phyloP scores from a whole-genome alignment of 2,329 filamentous ascomycete species.

The Cadophora sp. region DNA sequence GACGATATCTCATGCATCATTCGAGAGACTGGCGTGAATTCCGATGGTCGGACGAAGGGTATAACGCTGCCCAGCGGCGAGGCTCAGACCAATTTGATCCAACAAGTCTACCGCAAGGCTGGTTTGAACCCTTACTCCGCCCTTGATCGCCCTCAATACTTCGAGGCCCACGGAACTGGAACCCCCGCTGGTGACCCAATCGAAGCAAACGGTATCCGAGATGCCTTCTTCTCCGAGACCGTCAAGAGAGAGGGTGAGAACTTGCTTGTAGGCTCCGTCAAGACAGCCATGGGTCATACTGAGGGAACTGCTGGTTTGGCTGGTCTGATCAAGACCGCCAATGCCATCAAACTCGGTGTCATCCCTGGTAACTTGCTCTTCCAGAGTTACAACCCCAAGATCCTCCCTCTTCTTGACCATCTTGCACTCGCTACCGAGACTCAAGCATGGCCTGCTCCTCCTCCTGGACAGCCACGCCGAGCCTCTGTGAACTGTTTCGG shows the following conservation, averaged over 20 bases:
- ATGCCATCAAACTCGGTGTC: slow-evolving; percentile 45
- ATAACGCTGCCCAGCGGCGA: slow-evolving; percentile 60
- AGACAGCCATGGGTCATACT: slow-evolving; percentile 42
- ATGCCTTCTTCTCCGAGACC: slow-evolving; percentile 25
- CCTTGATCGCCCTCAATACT: slow-evolving; percentile 27
- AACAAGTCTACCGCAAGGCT: slow-evolving; percentile 51
- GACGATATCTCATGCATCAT: slow-evolving; percentile 65
- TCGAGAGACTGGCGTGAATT: slow-evolving; percentile 53
- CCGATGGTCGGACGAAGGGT: slow-evolving; percentile 55
- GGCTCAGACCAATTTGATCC: slow-evolving; percentile 48
- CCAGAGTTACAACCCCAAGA: slow-evolving; percentile 31
- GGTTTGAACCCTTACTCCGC: slow-evolving; percentile 48
- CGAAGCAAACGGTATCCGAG: slow-evolving; percentile 25
- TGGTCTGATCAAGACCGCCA: slow-evolving; percentile 36
- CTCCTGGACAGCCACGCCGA: slow-evolving; percentile 29
- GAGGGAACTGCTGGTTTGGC: slow-evolving; percentile 39
- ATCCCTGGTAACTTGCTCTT: slow-evolving; percentile 43
- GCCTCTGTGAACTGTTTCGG: slow-evolving; percentile 42
- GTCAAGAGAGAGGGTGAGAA: slow-evolving; percentile 19
- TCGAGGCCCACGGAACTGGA: slow-evolving; percentile 38
- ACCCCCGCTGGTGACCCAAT: slow-evolving; percentile 38
- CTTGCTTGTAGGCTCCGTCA: slow-evolving; percentile 36
- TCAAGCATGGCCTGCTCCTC: slow-evolving; percentile 32
- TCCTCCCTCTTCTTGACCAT: slow-evolving; percentile 35
- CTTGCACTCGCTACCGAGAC: slow-evolving; percentile 26